Evolutionary conservation across 441 rosid species (phyloP).

Genomic region (Populus tomentosa): DNA sequence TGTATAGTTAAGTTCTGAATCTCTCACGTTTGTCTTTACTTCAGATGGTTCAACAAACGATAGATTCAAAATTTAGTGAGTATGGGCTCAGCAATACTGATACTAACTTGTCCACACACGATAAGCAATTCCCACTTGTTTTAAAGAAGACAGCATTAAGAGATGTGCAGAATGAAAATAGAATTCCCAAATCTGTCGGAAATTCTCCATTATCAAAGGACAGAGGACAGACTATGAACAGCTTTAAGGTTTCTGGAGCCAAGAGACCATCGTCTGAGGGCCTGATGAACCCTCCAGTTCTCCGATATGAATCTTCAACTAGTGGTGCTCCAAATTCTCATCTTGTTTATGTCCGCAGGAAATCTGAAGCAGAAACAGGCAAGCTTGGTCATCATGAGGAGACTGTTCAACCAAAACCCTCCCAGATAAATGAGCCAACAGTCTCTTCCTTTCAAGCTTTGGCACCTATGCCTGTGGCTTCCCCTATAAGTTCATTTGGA

Average conservation of each 20-base stretch:
- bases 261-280: conserved; percentile 45
- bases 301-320: conserved; percentile 31
- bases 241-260: conserved; percentile 42
- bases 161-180: conserved; percentile 60
- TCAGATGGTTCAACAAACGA: conserved; percentile 55
- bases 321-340: conserved; percentile 45
- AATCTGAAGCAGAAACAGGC: conserved; percentile 53
- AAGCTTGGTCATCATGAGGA: conserved; percentile 33
- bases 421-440: conserved; percentile 36
- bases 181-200: conserved; percentile 32
- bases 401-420: conserved; percentile 21
- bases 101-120: conserved; percentile 30
- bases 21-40: not conserved
- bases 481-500: conserved; percentile 37
- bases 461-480: conserved; percentile 33
- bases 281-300: conserved; percentile 27
- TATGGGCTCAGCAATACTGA: conserved; percentile 36
- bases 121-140: conserved; percentile 33
- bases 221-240: conserved; percentile 28
- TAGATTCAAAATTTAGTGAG: conserved; percentile 39
- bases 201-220: conserved; percentile 40
- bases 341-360: conserved; percentile 87
- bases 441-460: conserved; percentile 34
- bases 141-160: conserved; percentile 56
- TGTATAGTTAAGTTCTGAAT: not conserved